Base-by-base conservation (phyloP, 495 filamentous ascomycete genomes). In the Neurospora tetrasperma region DNA sequence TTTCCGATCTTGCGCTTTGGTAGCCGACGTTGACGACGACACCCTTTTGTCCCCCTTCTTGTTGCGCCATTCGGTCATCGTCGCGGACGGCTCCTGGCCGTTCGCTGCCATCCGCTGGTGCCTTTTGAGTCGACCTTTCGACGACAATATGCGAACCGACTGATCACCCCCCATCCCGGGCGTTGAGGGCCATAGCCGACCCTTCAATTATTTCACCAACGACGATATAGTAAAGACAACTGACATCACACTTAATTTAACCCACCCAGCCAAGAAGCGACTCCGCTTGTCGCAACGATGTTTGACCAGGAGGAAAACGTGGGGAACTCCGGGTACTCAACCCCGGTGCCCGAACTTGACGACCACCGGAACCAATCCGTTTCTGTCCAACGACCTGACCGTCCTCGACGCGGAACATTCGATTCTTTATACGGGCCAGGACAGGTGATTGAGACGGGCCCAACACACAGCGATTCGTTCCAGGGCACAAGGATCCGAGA, bases 301-400 rank as follows among this genome's bases (percentile, higher is more conserved):
- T 90, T 86, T 73, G 86, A 88, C 75, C 84, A 84, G 73, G 86
- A 88, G 69, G 86, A 85, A 74, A 76, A 73, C 71, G 78, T 74
- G 42, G 76, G 82, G 35, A 83, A 84, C 76, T 83, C 82, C 76
- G 83, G 85, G 46, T 88, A 85, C 83, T 92, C 90, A 79, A 93
- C 92, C 62, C 93, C 95, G 3, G 92, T 94, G 31, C 90, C 92
- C 70, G 93, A 97, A 77, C 85, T 98, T 12, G 96, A 99, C 80
- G 96, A 98, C 78, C 94, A 98, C 83, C 93, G 94, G 66, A 87
- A 91, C 78, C 94, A 97, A 77, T 80, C 90, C 42, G 82, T 89
- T 38, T 89, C 92, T 42, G 82, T 90, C 20, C 90, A 91, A 39
- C 86, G 88, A 70, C 70, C 78, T 10, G 85, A 86, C 8, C 82